These are phyloP conservation scores for Phytophthora gonapodyides DNA, from an alignment of 352 stramenopile genomes.

Conservation along the genomic window DNA sequence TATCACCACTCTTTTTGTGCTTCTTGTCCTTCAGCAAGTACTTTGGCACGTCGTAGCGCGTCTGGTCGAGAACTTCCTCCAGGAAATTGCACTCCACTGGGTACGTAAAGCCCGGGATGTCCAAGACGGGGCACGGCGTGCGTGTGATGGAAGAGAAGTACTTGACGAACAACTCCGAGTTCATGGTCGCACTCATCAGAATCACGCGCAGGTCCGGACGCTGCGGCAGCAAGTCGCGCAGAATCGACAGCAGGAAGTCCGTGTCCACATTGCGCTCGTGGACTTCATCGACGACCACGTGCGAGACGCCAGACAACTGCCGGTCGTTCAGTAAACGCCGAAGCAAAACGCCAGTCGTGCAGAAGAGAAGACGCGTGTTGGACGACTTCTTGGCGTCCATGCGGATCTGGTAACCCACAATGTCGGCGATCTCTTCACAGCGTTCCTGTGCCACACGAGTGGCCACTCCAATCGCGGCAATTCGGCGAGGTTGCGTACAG, in stretches of 20 bases:
- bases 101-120: slow-evolving; percentile 88
- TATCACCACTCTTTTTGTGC: slow-evolving; percentile 48
- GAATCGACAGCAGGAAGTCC: slow-evolving; percentile 95
- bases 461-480: slow-evolving; percentile 97
- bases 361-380: slow-evolving; percentile 94
- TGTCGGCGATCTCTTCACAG: slow-evolving; percentile 83
- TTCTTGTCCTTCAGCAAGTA: slow-evolving; percentile 62
- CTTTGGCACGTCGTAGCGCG: slow-evolving; percentile 64
- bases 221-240: slow-evolving; percentile 79
- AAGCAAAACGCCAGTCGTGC: slow-evolving; percentile 96
- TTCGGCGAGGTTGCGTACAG: slow-evolving; percentile 94
- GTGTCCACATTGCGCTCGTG: slow-evolving; percentile 97
- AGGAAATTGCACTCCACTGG: slow-evolving; percentile 80
- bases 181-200: slow-evolving; percentile 98
- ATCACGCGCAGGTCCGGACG: slow-evolving; percentile 90
- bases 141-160: slow-evolving; percentile 77
- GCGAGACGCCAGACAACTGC: slow-evolving; percentile 88
- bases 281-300: slow-evolving; percentile 99
- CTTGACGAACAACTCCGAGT: slow-evolving; percentile 85
- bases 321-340: slow-evolving; percentile 92
- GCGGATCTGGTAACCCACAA: slow-evolving; percentile 96
- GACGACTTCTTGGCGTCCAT: slow-evolving; percentile 92
- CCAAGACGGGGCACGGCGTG: slow-evolving; percentile 66
- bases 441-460: slow-evolving; percentile 95
- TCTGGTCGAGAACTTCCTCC: slow-evolving; percentile 73